These are phyloP conservation scores for Malus hybrid DNA, from an alignment of 331 rosid genomes.

Conservation along the genomic window DNA sequence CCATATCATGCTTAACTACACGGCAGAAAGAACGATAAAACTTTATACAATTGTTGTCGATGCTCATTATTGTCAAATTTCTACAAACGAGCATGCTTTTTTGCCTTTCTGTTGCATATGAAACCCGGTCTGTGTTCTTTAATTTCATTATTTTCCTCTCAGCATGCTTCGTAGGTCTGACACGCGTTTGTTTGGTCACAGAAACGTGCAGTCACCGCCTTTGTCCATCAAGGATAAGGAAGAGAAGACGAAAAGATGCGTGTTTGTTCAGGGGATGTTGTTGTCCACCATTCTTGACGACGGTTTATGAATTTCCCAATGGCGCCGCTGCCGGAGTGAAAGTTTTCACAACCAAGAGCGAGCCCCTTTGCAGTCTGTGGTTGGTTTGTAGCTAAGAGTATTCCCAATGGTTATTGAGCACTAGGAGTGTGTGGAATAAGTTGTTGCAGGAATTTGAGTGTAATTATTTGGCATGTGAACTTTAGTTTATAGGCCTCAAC, in stretches of 20 bases:
- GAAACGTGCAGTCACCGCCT: constrained; percentile 53
- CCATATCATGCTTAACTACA: too few relatives aligned
- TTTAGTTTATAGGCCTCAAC: constrained; percentile 40
- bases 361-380: constrained; percentile 36
- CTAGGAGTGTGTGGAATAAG: constrained; percentile 50
- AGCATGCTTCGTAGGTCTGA: neutral
- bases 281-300: constrained; percentile 76
- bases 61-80: neutral
- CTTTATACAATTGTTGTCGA: too few relatives aligned
- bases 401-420: constrained; percentile 37
- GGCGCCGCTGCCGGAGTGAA: constrained; percentile 34
- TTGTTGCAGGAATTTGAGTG: constrained; percentile 43
- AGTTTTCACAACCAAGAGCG: constrained; percentile 25
- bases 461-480: constrained; percentile 53
- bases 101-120: neutral
- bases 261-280: constrained; percentile 78
- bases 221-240: constrained; percentile 74
- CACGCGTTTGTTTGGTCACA: constrained; percentile 12
- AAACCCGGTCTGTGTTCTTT: too few relatives aligned
- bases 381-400: constrained; percentile 31
- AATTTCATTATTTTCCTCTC: neutral
- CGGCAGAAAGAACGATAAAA: too few relatives aligned
- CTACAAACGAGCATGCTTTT: neutral
- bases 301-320: constrained; percentile 30
- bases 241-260: constrained; percentile 66